phyloP scores from a whole-genome alignment of 805 yeast species.

The Priceomyces castillae region DNA sequence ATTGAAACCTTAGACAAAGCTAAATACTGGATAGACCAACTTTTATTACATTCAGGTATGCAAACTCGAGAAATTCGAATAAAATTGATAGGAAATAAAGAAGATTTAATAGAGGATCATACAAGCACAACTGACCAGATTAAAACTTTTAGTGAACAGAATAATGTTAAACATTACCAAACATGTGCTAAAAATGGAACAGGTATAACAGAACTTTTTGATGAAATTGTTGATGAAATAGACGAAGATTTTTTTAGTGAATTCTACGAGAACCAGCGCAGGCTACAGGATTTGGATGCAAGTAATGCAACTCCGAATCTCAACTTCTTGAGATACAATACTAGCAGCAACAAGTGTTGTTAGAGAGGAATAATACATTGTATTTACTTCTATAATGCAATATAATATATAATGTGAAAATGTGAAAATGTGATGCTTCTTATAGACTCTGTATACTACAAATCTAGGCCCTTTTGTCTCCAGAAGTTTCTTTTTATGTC shows the following conservation, averaged over 20 bases:
- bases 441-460: conserved; percentile 9
- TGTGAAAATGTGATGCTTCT: not conserved
- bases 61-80: conserved; percentile 28
- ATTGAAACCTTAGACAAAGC: conserved; percentile 60
- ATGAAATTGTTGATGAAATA: conserved; percentile 27
- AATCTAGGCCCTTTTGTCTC: conserved; percentile 42
- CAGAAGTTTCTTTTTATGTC: conserved; percentile 38
- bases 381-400: not conserved
- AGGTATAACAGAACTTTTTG: conserved; percentile 47
- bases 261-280: conserved; percentile 11
- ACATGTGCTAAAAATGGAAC: conserved; percentile 74
- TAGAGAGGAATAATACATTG: not conserved
- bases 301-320: not conserved
- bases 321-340: not conserved
- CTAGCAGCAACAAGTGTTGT: not conserved
- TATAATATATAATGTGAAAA: not conserved
- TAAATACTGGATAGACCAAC: conserved; percentile 86
- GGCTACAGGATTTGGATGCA: conserved; percentile 6
- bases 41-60: conserved; percentile 31
- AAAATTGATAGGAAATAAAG: conserved; percentile 77
- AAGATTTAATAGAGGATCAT: conserved; percentile 51
- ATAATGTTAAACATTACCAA: conserved; percentile 22
- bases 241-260: conserved; percentile 30
- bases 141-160: conserved; percentile 15
- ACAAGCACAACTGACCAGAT: conserved; percentile 3